phyloP scores from a whole-genome alignment of 306 rosid genomes.

The Cicer chorassanicum region DNA sequence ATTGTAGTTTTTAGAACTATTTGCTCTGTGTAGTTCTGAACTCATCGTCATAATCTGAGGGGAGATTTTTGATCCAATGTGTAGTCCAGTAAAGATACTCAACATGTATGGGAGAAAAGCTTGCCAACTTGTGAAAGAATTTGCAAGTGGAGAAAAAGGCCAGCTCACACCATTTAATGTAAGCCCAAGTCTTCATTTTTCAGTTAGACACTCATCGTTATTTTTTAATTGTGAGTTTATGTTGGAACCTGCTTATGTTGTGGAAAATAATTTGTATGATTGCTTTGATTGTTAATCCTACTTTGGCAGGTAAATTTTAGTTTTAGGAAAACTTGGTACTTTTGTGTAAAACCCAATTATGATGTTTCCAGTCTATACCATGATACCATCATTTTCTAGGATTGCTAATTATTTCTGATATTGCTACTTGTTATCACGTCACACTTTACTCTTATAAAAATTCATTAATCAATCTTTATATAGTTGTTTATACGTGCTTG shows the following conservation, averaged over 20 bases:
- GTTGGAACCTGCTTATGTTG: background rate
- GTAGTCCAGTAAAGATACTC: background rate
- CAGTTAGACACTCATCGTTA: constrained; percentile 9
- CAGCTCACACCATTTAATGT: constrained; percentile 80
- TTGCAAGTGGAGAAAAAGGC: constrained; percentile 66
- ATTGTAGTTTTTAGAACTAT: background rate
- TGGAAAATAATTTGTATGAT: constrained; percentile 4
- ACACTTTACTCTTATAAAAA: constrained; percentile 4
- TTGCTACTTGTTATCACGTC: constrained; percentile 24
- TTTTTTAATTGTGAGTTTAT: background rate
- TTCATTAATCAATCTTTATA: background rate
- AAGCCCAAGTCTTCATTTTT: constrained; percentile 31
- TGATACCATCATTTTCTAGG: background rate
- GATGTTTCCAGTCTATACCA: constrained; percentile 5
- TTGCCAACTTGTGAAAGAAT: constrained; percentile 76
- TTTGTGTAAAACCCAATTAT: background rate
- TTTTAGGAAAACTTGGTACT: background rate
- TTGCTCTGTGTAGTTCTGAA: background rate
- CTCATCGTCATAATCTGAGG: constrained; percentile 12
- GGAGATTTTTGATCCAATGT: constrained; percentile 10
- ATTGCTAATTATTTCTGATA: constrained; percentile 21
- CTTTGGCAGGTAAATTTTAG: background rate
- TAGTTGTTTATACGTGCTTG: constrained; percentile 37
- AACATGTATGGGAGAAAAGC: constrained; percentile 85
- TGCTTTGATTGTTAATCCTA: constrained; percentile 24